Evolutionary conservation across 1,284 basidiomycete genomes (phyloP), one percentile per base, ranked within the genome.

Genomic region (Phaffia rhodozyma): DNA sequence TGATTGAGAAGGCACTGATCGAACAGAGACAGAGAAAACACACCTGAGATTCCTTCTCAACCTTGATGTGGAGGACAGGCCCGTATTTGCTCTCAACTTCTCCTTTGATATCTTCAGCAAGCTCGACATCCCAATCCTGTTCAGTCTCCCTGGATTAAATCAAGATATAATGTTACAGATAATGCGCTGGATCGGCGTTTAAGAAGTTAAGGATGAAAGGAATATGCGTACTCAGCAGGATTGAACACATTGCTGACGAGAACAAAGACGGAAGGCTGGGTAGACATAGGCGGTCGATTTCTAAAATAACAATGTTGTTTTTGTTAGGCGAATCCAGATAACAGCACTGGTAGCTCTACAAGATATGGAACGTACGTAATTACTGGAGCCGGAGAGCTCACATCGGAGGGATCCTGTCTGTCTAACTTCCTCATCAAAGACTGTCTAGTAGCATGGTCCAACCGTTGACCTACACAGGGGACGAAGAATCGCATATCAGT

Each of bases 221-320:
- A 43, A 43, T 16, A 43, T 11, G 77, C 86, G 55, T 73, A 91
- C 88, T 97, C 89, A 77, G 91, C 91, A 13, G 94, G 91, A 73
- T 92, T 81, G 75, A 99, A 98, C 90, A 97, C 97, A 72, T 98
- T 91, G 76, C 86, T 89, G 69, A 98, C 77, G 48, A 97, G 77
- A 47, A 96, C 83, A 59, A 85, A 93, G 58, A 83, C 83, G 11
- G 91, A 91, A 67, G 88, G 70, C 65, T 65, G 70, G 60, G 38
- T 51, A 60, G 75, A 74, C 58, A 76, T 72, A 66, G 72, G 71
- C 16, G 72, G 72, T 29, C 73, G 69, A 68, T 71, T 73, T 60
- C 25, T 85, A 66, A 43, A 54, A 65, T 58, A 30, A 55, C 61
- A 16, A 65, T 51, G 25, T 55, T 30, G 6, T 11, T 43, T 43